These are phyloP conservation scores for Solanum bukasovii DNA, from an alignment of 257 asterid species.

Conservation along the genomic window DNA sequence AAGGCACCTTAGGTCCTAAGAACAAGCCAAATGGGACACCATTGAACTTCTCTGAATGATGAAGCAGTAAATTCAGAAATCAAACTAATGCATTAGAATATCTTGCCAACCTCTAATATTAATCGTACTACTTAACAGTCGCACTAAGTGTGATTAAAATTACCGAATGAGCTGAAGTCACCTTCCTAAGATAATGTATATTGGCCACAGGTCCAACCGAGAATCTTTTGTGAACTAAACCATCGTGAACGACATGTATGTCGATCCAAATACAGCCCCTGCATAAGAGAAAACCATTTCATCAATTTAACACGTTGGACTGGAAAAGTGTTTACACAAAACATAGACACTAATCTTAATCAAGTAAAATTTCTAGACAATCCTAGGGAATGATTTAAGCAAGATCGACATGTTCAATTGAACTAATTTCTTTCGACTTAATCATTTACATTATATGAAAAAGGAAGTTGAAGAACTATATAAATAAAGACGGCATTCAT, in stretches of 20 bases:
- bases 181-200: constrained; percentile 76
- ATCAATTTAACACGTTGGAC: not conserved
- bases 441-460: not conserved
- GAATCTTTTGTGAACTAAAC: constrained; percentile 89
- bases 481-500: not conserved
- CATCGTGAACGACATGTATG: constrained; percentile 99
- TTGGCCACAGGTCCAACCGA: constrained; percentile 91
- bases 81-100: not conserved
- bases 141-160: not conserved
- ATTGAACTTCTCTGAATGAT: constrained; percentile 82
- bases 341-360: not conserved
- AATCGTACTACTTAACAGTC: not conserved
- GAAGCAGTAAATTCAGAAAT: constrained; percentile 61
- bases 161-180: constrained; percentile 95
- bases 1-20: constrained; percentile 64
- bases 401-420: not conserved
- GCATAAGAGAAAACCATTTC: not conserved
- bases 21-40: constrained; percentile 95
- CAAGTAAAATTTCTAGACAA: no score
- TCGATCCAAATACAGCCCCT: constrained; percentile 96
- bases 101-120: not conserved
- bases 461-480: not conserved
- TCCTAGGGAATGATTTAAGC: no score
- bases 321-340: not conserved
- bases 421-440: not conserved